These are phyloP conservation scores for Diphasiastrum complanatum DNA, from an alignment of 83 land plant species.

Conservation along the genomic window DNA sequence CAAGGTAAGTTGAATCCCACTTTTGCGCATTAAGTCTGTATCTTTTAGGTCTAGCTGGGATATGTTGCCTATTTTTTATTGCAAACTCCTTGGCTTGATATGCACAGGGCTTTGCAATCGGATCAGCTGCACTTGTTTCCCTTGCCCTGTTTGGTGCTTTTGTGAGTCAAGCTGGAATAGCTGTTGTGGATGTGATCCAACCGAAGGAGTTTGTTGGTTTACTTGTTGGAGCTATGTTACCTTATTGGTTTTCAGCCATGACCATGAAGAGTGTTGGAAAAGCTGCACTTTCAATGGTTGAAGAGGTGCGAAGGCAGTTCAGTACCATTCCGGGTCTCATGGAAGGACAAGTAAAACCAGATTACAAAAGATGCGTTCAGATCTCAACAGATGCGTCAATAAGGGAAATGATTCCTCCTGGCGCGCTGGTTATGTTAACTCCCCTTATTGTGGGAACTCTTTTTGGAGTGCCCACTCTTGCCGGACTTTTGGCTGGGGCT, in stretches of 20 bases:
- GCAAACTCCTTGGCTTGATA: no score
- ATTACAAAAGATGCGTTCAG: conserved; percentile 15
- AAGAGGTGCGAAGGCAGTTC: conserved; percentile 17
- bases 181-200: conserved; percentile 10
- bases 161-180: conserved; percentile 20
- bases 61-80: not conserved
- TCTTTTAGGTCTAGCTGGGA: not conserved
- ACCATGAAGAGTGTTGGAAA: conserved; percentile 16
- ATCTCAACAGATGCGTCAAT: conserved; percentile 22
- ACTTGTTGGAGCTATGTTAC: conserved; percentile 18
- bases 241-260: no score
- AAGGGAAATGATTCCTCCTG: conserved; percentile 26
- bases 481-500: conserved; percentile 23
- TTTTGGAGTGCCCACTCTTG: conserved; percentile 17
- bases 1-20: no score
- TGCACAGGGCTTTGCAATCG: conserved; percentile 30
- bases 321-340: conserved; percentile 20
- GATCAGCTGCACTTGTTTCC: conserved; percentile 23
- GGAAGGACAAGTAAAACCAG: conserved; percentile 10
- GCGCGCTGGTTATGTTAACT: conserved; percentile 23
- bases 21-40: no score
- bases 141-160: conserved; percentile 18
- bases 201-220: conserved; percentile 20
- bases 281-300: conserved; percentile 13
- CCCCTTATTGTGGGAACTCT: conserved; percentile 18